Evolutionary conservation across 2,329 filamentous ascomycete genomes (phyloP).

Genomic region (Alternaria ethzedia): DNA sequence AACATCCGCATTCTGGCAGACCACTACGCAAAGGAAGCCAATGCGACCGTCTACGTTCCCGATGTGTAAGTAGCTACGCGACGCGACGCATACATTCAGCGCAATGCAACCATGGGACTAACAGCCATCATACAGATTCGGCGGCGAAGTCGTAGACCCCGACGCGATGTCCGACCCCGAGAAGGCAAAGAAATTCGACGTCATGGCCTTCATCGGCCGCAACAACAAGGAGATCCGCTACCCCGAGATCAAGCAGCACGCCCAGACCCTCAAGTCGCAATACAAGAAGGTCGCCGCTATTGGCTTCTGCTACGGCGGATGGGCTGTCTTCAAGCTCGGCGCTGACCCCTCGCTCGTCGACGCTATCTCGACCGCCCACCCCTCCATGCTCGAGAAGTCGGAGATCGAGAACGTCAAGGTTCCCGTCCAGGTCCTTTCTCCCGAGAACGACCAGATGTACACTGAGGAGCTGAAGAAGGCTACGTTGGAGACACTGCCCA

Average conservation of each 20-base stretch:
- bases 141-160: constrained; percentile 37
- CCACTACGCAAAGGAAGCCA: constrained; percentile 53
- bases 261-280: constrained; percentile 44
- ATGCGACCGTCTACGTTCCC: constrained; percentile 56
- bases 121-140: constrained; percentile 29
- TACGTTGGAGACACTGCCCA: constrained; percentile 35
- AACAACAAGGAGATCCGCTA: constrained; percentile 50
- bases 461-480: constrained; percentile 41
- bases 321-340: constrained; percentile 42
- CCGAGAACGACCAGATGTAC: constrained; percentile 37
- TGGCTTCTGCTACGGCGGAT: constrained; percentile 58
- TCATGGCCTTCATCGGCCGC: constrained; percentile 47
- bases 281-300: constrained; percentile 53
- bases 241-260: constrained; percentile 46
- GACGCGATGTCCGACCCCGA: constrained; percentile 35
- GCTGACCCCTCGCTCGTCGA: constrained; percentile 42
- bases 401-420: constrained; percentile 42
- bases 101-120: not conserved
- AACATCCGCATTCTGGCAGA: constrained; percentile 57
- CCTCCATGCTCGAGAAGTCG: constrained; percentile 35
- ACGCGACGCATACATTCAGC: not conserved
- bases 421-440: constrained; percentile 38
- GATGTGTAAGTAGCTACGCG: constrained; percentile 46
- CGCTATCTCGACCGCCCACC: constrained; percentile 38
- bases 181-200: constrained; percentile 46